Conservation (phyloP, 148 eudicot genomes). For the Selenicereus undatus region DNA sequence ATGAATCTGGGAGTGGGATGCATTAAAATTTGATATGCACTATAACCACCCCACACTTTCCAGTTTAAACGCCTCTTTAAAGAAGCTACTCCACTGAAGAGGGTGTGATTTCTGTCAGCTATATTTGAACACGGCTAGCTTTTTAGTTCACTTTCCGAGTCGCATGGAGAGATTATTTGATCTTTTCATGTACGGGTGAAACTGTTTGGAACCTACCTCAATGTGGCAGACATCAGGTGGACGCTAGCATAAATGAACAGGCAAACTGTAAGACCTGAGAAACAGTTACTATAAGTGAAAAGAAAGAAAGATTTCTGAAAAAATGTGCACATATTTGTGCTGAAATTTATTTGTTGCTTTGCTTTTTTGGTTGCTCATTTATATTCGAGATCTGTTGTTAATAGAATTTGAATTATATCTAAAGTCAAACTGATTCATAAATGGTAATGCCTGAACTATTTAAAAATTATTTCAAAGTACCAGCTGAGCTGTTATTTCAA, state of each 20-base stretch:
- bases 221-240: not conserved
- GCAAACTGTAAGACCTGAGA: too few species aligned
- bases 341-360: not conserved
- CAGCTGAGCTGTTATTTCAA: not conserved
- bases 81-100: not conserved
- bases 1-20: not conserved
- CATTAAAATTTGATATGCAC: not conserved
- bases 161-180: not conserved
- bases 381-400: not conserved
- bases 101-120: not conserved
- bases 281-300: too few species aligned
- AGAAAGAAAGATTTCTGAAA: not conserved
- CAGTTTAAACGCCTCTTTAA: not conserved
- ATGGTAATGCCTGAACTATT: not conserved
- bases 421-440: not conserved
- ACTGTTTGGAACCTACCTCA: not conserved
- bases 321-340: not conserved
- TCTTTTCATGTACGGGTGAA: not conserved
- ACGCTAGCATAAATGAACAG: too few species aligned
- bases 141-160: not conserved
- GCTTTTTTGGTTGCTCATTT: not conserved
- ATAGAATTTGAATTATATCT: not conserved
- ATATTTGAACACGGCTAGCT: not conserved
- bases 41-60: not conserved
- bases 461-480: not conserved